These are phyloP conservation scores for Cercospora sojina DNA, from an alignment of 2,329 filamentous ascomycete genomes.

Conservation along the genomic window DNA sequence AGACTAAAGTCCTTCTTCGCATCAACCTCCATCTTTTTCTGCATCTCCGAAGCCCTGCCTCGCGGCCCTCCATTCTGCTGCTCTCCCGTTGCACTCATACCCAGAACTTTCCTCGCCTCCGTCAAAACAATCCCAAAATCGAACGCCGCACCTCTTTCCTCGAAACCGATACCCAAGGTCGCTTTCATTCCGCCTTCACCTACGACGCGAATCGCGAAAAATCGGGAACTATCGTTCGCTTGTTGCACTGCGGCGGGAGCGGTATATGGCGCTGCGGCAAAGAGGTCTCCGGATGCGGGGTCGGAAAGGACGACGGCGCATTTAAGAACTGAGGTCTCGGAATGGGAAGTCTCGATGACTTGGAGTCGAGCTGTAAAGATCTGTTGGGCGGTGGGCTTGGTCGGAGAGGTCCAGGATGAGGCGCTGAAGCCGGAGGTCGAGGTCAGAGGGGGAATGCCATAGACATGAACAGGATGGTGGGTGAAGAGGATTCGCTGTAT, in stretches of 20 bases:
- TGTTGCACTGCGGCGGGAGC: constrained; percentile 67
- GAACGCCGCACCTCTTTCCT: constrained; percentile 81
- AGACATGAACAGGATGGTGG: constrained; percentile 73
- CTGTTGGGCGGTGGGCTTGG: constrained; percentile 62
- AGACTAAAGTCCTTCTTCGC: constrained; percentile 73
- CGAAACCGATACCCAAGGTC: constrained; percentile 79
- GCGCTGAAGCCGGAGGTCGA: constrained; percentile 78
- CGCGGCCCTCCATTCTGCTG: constrained; percentile 44
- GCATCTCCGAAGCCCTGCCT: constrained; percentile 34
- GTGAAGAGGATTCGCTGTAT: constrained; percentile 85
- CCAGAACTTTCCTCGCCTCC: constrained; percentile 70
- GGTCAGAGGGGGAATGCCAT: constrained; percentile 77
- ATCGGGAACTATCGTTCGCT: constrained; percentile 74
- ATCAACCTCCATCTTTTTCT: constrained; percentile 48
- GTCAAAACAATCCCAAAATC: constrained; percentile 80
- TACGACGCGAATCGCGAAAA: constrained; percentile 80
- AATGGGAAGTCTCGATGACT: constrained; percentile 38
- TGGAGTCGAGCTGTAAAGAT: constrained; percentile 85
- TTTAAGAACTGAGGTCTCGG: constrained; percentile 23
- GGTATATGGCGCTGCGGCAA: constrained; percentile 80
- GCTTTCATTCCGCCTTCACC: constrained; percentile 75
- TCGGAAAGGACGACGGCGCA: constrained; percentile 77
- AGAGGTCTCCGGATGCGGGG: constrained; percentile 67
- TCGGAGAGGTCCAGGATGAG: constrained; percentile 69
- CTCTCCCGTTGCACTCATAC: constrained; percentile 45